Evolutionary conservation across 164 flowering plant genomes (phyloP).

Genomic region (Macadamia integrifolia): DNA sequence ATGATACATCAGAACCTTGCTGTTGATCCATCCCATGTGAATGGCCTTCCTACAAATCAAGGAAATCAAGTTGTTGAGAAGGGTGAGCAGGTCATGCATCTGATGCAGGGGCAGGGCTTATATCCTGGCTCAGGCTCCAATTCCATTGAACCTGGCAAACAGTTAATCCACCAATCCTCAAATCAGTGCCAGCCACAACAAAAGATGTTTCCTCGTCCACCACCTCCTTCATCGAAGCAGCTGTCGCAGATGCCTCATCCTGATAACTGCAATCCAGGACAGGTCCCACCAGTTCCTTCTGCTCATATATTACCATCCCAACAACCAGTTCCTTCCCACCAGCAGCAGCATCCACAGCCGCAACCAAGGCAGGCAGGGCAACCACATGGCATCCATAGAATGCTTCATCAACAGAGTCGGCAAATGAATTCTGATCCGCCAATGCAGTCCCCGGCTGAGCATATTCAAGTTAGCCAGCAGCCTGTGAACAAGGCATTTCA

Average conservation of each 20-base stretch:
- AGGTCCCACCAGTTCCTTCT: conserved; percentile 31
- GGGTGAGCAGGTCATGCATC: conserved; percentile 42
- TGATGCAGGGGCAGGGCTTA: conserved; percentile 46
- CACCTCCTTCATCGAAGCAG: conserved; percentile 40
- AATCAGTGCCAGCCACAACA: conserved; percentile 48
- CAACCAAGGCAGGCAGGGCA: conserved; percentile 42
- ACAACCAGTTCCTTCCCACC: conserved; percentile 32
- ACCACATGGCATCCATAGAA: conserved; percentile 36
- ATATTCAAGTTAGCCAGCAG: conserved; percentile 33
- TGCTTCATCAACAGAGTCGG: conserved; percentile 43
- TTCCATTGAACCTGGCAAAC: conserved; percentile 40
- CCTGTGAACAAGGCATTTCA: conserved; percentile 25
- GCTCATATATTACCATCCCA: conserved; percentile 31
- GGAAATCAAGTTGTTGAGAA: conserved; percentile 53
- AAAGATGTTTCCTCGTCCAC: conserved; percentile 38
- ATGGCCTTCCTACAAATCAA: conserved; percentile 44
- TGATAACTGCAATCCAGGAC: conserved; percentile 48
- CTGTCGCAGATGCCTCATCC: conserved; percentile 37
- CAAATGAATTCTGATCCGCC: conserved; percentile 33
- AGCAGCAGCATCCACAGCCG: conserved; percentile 37
- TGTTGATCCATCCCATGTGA: conserved; percentile 46
- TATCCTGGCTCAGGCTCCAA: conserved; percentile 43
- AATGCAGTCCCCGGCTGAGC: conserved; percentile 32
- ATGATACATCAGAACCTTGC: conserved; percentile 49
- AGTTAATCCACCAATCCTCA: conserved; percentile 35